Base-by-base conservation (phyloP, 2,329 filamentous ascomycete genomes). In the Cladosporium sp. region DNA sequence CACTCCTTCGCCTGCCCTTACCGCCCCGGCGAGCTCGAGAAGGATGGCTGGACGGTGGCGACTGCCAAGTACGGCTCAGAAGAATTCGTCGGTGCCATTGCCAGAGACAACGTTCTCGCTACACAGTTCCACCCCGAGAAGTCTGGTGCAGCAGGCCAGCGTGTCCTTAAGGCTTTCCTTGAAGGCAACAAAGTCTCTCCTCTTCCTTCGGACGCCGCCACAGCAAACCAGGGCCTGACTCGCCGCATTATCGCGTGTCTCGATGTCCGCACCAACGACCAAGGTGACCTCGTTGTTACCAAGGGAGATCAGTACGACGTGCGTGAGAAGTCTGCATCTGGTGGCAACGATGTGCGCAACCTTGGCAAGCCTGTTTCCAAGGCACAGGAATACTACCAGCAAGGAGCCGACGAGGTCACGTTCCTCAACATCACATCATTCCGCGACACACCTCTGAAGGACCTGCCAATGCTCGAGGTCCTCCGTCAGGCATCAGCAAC, bases 221-320 rank as follows among this genome's bases (percentile, higher is more conserved):
- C 65, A 7, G 67, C 70, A 1, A 69, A 71, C 34, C 71, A 69
- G 59, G 92, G 92, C 17, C 80, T 99, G 52, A 99, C 94, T n/a
- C 83, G 92, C 60, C 85, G 94, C 64, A 86, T 99, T 52, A 97
- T 99, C 71, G 94, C 94, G 28, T 99, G 94, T 71, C 85, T 99
- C 28, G 94, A 99, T 71, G 94, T 99, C 52, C 88, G 94, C 43
- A 85, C 92, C 55, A 99, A 99, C 74, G 94, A 99, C 73, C 82
- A 88, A 61, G 94, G 94, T 36, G 94, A 99, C 74, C 81, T 99
- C 9, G 94, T 99, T 0, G 94, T 99, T 38, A 99, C 94, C 14
- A 99, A 99, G 76, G 94, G 94, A 59, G 94, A 99, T 75, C 93
- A 97, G 74, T 99, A 99, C 77, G 94, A 99, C 70, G 94, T 99